Evolutionary conservation across 2,329 filamentous ascomycete genomes (phyloP), one percentile per base, ranked within the genome.

Genomic region (Monilinia fructigena): DNA sequence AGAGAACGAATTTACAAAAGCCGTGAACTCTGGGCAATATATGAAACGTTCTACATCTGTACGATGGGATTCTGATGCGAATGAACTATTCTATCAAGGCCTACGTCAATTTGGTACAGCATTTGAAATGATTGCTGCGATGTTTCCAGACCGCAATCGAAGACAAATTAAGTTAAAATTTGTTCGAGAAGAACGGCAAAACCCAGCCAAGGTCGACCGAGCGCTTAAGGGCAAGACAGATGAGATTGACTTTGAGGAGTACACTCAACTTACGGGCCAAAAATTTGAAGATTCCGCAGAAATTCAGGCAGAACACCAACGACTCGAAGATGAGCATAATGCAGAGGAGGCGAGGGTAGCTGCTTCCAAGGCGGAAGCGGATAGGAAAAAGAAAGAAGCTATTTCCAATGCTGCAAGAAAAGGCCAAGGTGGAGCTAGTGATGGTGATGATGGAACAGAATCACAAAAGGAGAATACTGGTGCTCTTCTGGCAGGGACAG

Each of bases 81-180:
- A 89, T 4, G 88, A 90, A 65, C 81, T 85, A 55, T 95, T 95
- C 78, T 95, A 93, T 80, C 84, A 88, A 38, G 88, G 86, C 0
- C 81, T 96, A 2, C 80, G 82, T 66, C 90, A 89, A 82, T 93
- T 92, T 74, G 92, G 92, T 66, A 94, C 90, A 1, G 91, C 94
- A 75, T 96, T 95, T 75, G 84, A 89, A 75, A 91, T 91, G 78
- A 93, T 96, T 72, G 84, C 85, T 67, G 85, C 86, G 72, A 87
- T 93, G 83, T 93, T 96, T 74, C 85, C 87, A 1, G 84, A 85
- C 69, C 87, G 89, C 74, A 89, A 85, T 68, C 84, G 92, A 23
- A 85, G 88, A 42, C 86, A 91, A 76, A 84, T 95, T 78, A 94
- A 94, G 79, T 83, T 89, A 70, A 95, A 95, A 76, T 95, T 92